These are phyloP conservation scores for Pyricularia sp. DNA, from an alignment of 2,329 filamentous ascomycete species.

Conservation along the genomic window DNA sequence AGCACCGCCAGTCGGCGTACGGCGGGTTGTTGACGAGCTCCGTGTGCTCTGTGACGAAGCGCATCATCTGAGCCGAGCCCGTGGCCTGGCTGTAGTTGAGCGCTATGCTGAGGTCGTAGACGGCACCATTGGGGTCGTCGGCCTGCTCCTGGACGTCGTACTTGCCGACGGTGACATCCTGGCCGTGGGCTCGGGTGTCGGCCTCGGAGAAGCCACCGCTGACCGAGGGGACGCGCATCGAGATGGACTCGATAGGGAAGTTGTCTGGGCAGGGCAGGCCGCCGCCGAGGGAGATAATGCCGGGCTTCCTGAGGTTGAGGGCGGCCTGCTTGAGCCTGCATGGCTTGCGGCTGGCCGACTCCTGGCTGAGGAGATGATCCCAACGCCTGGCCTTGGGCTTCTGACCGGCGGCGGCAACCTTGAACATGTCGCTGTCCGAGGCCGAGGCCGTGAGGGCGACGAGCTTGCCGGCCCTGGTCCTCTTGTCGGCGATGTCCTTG, in stretches of 20 bases:
- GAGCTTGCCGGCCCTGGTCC: slow-evolving; percentile 63
- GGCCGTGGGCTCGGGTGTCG: slow-evolving; percentile 48
- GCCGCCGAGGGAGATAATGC: slow-evolving; percentile 84
- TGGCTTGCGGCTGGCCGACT: slow-evolving; percentile 50
- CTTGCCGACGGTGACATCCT: slow-evolving; percentile 63
- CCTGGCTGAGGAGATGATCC: slow-evolving; percentile 58
- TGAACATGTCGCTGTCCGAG: slow-evolving; percentile 76
- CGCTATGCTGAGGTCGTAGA: slow-evolving; percentile 71
- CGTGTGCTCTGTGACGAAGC: slow-evolving; percentile 90
- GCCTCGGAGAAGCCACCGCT: slow-evolving; percentile 54
- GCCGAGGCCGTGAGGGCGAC: slow-evolving; percentile 68
- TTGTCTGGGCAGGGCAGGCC: slow-evolving; percentile 82
- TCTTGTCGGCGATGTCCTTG: slow-evolving; percentile 56
- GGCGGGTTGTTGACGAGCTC: slow-evolving; percentile 82
- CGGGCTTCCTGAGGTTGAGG: slow-evolving; percentile 67
- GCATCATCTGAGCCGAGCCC: slow-evolving; percentile 77
- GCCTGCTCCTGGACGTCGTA: slow-evolving; percentile 58
- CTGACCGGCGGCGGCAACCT: slow-evolving; percentile 40
- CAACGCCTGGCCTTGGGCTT: slow-evolving; percentile 76
- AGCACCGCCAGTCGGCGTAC: slow-evolving; percentile 84
- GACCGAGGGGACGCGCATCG: slow-evolving; percentile 65
- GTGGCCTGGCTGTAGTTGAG: slow-evolving; percentile 90
- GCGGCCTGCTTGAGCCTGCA: slow-evolving; percentile 80
- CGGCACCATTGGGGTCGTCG: slow-evolving; percentile 17
- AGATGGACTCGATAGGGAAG: slow-evolving; percentile 81